Base-by-base conservation (phyloP, 192 early-diverging fungal species). In the Coemansia sp. region DNA sequence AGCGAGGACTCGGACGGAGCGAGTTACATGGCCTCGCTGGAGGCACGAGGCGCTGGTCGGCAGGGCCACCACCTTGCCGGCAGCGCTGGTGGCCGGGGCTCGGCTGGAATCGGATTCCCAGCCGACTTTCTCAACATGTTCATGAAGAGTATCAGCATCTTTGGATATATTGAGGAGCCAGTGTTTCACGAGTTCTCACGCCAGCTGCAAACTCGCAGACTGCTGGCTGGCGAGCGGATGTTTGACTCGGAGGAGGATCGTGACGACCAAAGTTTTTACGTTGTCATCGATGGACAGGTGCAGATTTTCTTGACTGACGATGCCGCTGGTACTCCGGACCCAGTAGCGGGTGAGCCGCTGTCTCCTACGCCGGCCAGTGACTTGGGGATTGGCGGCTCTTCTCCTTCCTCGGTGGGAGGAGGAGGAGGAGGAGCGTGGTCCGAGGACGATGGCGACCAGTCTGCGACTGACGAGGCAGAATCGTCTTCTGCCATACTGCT, bases 171-270 rank as follows among this genome's bases (percentile, higher is more conserved):
- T 12, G 98, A 99, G 54, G 86, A 94, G 64, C 93, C 93, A 1
- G 96, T 99, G 7, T 96, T 99, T 74, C 93, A 94, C 74, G 98
- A 99, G 75, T 87, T 99, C 17, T 92, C 94, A 17, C 80, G 94
- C 38, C 93, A 96, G 68, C 82, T 97, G 51, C 93, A 94, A 74
- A 93, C 91, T 0, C 87, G 89, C 20, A 83, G 87, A 20, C 64
- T 92, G 46, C 73, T 90, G 43, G 89, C 90, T 0, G 93, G 91
- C 11, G 92, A 94, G 63, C 89, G 88, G 32, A 86, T 94, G 71
- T 88, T 91, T 67, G 92, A 93, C 27, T 87, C 89, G 54, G 91
- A 93, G 64, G 69, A 65, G 6, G 80, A 82, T 49, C 83, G 84
- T 12, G 71, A 83, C 25, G 81, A 82, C 49, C 81, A 84, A 20